phyloP scores from a whole-genome alignment of 768 basidiomycete genomes.

The Clitopilus passeckerianus region DNA sequence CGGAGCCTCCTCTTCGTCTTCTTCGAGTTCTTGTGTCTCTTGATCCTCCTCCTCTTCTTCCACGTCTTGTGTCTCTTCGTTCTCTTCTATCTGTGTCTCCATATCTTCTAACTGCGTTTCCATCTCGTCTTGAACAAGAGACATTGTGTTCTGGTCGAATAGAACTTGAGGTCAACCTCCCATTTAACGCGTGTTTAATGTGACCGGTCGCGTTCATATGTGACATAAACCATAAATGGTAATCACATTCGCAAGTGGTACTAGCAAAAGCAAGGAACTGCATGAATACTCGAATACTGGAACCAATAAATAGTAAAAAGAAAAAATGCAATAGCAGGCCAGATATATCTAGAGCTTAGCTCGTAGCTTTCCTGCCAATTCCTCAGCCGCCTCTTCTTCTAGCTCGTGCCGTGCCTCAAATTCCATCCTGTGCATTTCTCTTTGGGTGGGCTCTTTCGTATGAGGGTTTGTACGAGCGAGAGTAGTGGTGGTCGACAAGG shows the following conservation, averaged over 20 bases:
- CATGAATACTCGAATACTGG: neutral
- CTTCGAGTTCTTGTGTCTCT: neutral
- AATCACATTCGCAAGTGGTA: neutral
- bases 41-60: neutral
- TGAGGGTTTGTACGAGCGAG: slow-evolving; percentile 5
- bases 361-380: slow-evolving; percentile 39
- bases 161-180: neutral
- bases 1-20: slow-evolving; percentile 2
- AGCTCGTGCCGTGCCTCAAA: slow-evolving; percentile 52
- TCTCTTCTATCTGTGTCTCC: neutral
- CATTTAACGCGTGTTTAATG: neutral
- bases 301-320: neutral
- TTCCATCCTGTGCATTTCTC: slow-evolving; percentile 58
- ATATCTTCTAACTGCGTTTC: neutral
- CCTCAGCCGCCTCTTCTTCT: slow-evolving; percentile 52
- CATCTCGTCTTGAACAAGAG: neutral
- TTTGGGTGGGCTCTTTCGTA: slow-evolving; percentile 28
- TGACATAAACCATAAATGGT: neutral
- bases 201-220: neutral
- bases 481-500: slow-evolving; percentile 6
- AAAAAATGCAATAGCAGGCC: neutral
- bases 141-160: neutral
- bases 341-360: slow-evolving; percentile 25
- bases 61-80: neutral
- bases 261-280: neutral